Conservation (phyloP, 1,139 yeast genomes). For the Tardiomyces digboiensis region DNA sequence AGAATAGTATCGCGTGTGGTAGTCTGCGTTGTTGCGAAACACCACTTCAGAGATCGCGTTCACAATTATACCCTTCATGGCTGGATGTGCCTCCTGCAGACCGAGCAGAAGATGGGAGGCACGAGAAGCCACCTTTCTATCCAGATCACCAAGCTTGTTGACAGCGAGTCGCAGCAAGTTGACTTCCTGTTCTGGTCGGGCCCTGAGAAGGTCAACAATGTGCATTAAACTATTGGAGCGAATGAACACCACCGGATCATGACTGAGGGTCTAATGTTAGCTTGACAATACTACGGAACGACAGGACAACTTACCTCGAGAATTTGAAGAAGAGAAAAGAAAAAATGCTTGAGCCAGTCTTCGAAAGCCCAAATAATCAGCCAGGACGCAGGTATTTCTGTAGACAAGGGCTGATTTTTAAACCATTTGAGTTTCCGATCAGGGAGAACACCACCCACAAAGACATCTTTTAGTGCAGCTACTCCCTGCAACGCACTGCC, state of each 20-base stretch:
- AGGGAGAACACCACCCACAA: conserved; percentile 64
- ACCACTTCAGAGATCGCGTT: conserved; percentile 75
- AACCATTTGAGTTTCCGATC: conserved; percentile 76
- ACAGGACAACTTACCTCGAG: conserved; percentile 32
- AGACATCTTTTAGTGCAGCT: conserved; percentile 82
- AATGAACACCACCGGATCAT: conserved; percentile 89
- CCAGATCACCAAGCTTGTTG: conserved; percentile 89
- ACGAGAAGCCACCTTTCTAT: conserved; percentile 83
- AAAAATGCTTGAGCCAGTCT: conserved; percentile 71
- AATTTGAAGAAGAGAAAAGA: conserved; percentile 59
- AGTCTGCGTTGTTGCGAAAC: conserved; percentile 67
- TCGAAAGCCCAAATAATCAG: conserved; percentile 79
- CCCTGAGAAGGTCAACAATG: conserved; percentile 67
- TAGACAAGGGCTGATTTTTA: conserved; percentile 60
- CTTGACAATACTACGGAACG: conserved; percentile 21
- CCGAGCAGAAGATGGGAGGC: conserved; percentile 75
- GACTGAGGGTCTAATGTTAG: conserved; percentile 39
- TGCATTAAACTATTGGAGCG: conserved; percentile 70
- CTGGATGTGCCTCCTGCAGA: conserved; percentile 89
- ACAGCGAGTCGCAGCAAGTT: conserved; percentile 83
- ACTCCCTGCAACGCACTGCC: conserved; percentile 90
- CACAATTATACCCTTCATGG: conserved; percentile 77
- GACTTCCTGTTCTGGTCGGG: conserved; percentile 96
- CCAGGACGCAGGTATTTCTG: conserved; percentile 31
- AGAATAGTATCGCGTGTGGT: conserved; percentile 84